These are phyloP conservation scores for Rhizophora apiculata DNA, from an alignment of 345 rosid species.

Conservation along the genomic window DNA sequence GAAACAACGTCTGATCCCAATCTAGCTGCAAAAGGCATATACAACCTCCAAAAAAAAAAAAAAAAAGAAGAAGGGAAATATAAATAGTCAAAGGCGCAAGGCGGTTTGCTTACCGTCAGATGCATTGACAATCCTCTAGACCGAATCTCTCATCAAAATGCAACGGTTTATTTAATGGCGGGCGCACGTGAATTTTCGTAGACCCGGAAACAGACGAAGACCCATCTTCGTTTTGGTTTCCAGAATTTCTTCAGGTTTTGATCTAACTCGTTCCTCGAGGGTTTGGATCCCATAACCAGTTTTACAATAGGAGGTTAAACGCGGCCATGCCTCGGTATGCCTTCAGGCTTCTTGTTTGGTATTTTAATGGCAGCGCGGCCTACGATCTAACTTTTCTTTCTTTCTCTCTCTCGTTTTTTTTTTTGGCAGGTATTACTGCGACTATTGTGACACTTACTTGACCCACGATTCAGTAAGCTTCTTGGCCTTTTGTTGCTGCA, in stretches of 20 bases:
- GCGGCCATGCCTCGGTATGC: slow-evolving; percentile 19
- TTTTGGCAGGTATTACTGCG: slow-evolving; percentile 85
- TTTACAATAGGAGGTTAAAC: neutral
- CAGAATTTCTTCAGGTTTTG: neutral
- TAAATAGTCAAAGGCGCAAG: neutral
- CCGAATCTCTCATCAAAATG: neutral
- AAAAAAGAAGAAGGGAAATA: too few species aligned
- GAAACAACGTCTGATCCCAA: too few species aligned
- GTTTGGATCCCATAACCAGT: neutral
- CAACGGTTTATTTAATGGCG: neutral
- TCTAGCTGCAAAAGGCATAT: too few species aligned
- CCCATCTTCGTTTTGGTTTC: neutral
- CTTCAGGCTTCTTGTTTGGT: neutral
- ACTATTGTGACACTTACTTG: slow-evolving; percentile 94
- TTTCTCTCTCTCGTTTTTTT: too few species aligned
- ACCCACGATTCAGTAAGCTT: slow-evolving; percentile 94
- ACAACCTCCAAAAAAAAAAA: too few species aligned
- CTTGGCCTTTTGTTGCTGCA: neutral
- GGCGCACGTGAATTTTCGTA: neutral
- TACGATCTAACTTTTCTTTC: neutral
- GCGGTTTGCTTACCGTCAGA: neutral
- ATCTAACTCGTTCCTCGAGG: neutral
- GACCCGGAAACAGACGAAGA: neutral
- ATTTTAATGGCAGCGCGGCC: neutral
- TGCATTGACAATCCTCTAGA: too few species aligned